phyloP scores from a whole-genome alignment of 768 basidiomycete genomes.

The Suillus occidentalis region DNA sequence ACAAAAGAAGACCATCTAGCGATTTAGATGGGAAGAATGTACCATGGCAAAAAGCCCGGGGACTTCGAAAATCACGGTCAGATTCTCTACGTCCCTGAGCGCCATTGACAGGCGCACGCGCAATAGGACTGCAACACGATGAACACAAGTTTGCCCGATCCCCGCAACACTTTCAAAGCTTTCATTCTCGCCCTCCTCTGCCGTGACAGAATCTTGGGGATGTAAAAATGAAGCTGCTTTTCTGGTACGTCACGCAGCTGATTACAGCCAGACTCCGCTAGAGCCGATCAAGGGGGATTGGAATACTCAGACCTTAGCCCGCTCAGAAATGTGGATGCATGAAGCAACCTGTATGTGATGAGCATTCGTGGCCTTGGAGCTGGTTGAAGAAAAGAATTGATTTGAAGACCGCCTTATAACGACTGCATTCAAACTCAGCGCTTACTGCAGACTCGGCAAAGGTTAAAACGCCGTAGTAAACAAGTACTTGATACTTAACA shows the following conservation, averaged over 20 bases:
- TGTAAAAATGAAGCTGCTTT: slow-evolving; percentile 39
- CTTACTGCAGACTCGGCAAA: not conserved
- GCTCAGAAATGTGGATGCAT: slow-evolving; percentile 48
- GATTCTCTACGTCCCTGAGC: not conserved
- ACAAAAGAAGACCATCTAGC: not conserved
- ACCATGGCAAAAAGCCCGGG: not conserved
- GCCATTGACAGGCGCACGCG: not conserved
- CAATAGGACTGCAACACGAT: slow-evolving; percentile 9
- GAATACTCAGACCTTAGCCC: slow-evolving; percentile 79
- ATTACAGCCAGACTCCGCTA: slow-evolving; percentile 58
- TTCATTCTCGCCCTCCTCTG: slow-evolving; percentile 32
- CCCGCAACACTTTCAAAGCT: slow-evolving; percentile 57
- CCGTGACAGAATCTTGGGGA: slow-evolving; percentile 44
- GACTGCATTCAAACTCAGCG: not conserved
- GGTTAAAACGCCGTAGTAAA: too few relatives aligned
- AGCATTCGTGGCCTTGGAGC: slow-evolving; percentile 65
- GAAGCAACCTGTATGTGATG: slow-evolving; percentile 48
- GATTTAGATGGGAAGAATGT: not conserved
- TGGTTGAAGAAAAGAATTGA: slow-evolving; percentile 14
- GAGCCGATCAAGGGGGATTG: slow-evolving; percentile 59
- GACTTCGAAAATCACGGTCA: not conserved
- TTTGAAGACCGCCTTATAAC: not conserved
- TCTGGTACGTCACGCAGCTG: slow-evolving; percentile 64
- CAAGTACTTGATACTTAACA: too few relatives aligned
- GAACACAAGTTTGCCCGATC: slow-evolving; percentile 39